phyloP scores from a whole-genome alignment of 805 yeast species.

The Ogataea glucozyma region DNA sequence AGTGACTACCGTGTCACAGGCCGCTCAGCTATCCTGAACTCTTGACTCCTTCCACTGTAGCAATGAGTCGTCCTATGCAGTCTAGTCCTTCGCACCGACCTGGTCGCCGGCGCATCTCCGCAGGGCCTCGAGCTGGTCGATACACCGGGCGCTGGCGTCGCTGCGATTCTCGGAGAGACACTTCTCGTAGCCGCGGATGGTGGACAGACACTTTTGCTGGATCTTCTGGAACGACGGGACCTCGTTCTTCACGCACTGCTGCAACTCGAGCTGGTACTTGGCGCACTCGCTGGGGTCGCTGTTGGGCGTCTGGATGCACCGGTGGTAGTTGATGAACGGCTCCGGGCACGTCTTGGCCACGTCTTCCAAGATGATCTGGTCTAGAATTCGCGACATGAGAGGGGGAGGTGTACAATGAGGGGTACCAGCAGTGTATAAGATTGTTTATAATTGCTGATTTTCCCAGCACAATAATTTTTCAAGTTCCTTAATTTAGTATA shows the following conservation, averaged over 20 bases:
- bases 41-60: constrained; percentile 2
- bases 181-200: constrained; percentile 62
- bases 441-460: too few relatives aligned
- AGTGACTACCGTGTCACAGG: too few relatives aligned
- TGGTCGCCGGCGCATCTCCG: constrained; percentile 50
- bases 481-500: too few relatives aligned
- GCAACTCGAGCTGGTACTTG: constrained; percentile 54
- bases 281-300: constrained; percentile 46
- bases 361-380: constrained; percentile 76
- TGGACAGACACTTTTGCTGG: constrained; percentile 57
- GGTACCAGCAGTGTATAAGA: not conserved
- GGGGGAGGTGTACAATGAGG: not conserved
- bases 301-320: constrained; percentile 57
- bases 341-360: constrained; percentile 77
- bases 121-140: constrained; percentile 51
- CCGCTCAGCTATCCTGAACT: too few relatives aligned
- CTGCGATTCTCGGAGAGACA: constrained; percentile 55
- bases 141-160: constrained; percentile 51
- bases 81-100: constrained; percentile 7
- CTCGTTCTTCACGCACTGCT: constrained; percentile 58
- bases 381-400: constrained; percentile 51
- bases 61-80: not conserved
- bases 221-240: constrained; percentile 77
- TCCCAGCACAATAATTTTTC: too few relatives aligned
- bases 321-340: constrained; percentile 69